A percentile compares a stretch with the other conserved stretches of the same genome.
These are phyloP conservation scores for Geotrichum aggregatum DNA, from an alignment of 1,139 yeast genomes.

Conservation along the genomic window DNA sequence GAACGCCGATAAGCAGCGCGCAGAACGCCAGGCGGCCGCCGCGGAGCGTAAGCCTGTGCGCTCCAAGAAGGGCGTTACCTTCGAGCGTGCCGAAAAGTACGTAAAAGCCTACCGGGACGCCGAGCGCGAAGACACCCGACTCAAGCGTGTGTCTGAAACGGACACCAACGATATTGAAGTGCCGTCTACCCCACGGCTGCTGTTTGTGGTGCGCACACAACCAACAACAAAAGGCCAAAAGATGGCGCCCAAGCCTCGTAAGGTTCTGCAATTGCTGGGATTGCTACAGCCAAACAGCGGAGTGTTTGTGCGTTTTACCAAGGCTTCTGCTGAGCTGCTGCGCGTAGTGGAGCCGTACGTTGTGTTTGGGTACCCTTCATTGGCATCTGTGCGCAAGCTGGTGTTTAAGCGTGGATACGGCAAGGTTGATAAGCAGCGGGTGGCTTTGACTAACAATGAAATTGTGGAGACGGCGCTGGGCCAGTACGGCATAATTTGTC, in stretches of 20 bases:
- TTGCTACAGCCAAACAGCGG: conserved; percentile 97
- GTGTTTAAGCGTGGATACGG: conserved; percentile 99
- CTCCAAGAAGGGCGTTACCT: conserved; percentile 29
- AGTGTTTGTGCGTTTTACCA: conserved; percentile 95
- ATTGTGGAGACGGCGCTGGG: conserved; percentile 92
- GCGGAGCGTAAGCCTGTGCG: conserved; percentile 4
- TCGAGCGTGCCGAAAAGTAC: conserved; percentile 97
- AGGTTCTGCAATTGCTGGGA: conserved; percentile 96
- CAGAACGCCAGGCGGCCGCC: conserved; percentile 8
- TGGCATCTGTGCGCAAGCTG: conserved; percentile 92
- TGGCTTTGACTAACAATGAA: conserved; percentile 81
- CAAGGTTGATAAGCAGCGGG: conserved; percentile 71
- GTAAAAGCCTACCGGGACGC: conserved; percentile 93
- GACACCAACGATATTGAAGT: conserved; percentile 64
- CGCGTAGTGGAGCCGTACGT: conserved; percentile 98
- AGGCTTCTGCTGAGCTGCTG: conserved; percentile 95
- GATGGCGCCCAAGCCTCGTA: conserved; percentile 99
- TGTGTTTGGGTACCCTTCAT: conserved; percentile 99
- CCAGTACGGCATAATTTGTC: conserved; percentile 91
- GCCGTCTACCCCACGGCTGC: conserved; percentile 93
- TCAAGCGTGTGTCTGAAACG: conserved; percentile 95
- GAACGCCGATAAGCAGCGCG: conserved; percentile 51
- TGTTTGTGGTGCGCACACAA: conserved; percentile 79
- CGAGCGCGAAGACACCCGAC: conserved; percentile 85
- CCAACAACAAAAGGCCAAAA: conserved; percentile 73